Evolutionary conservation across 164 flowering plant species (phyloP), one percentile per base, ranked within the genome.

Genomic region (Protea cynaroides): DNA sequence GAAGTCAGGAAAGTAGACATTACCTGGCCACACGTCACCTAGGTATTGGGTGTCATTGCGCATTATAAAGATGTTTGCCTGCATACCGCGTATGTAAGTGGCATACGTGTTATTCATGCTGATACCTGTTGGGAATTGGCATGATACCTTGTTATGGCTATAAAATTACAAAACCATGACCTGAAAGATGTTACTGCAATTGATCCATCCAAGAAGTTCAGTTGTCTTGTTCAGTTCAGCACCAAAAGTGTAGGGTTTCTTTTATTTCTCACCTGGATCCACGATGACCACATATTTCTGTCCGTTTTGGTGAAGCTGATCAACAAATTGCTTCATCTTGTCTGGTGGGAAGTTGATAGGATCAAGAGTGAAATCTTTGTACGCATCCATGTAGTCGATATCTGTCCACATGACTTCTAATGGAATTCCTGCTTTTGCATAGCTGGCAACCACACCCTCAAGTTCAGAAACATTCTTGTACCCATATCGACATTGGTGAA

Each of bases 361-460:
- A 72, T 92, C 88, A 6, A 92, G 69, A 13, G 97, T 92, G 74
- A 87, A 92, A 68, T 84, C 94, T 75, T 87, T 92, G 61, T 63
- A 82, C 0, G 50, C 88, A 68, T 92, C 94, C 97, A 92, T 92
- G 76, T 92, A 72, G 72, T 92, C 94, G 37, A 87, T 87, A 63
- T 92, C 97, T 1, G 89, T 86, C 96, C 97, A 92, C 86, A 92
- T 89, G 23, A 86, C 96, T 60, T 92, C 97, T 24, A 92, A 81
- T 21, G 97, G 96, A 37, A 92, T 87, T 46, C 68, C 15, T 14
- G 94, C 97, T 60, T 86, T 83, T 17, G 86, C 84, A 74, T 92
- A 92, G 19, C 88, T 78, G 68, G 82, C 82, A 47, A 92, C 96
- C 65, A 92, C 97, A 19, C 75, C 75, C 67, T 85, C 83, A 25